A percentile compares a stretch with the other conserved stretches of the same genome.
Evolutionary conservation across 176 grass and related monocot species (phyloP).

Genomic region (Cenchrus fungigraminus): DNA sequence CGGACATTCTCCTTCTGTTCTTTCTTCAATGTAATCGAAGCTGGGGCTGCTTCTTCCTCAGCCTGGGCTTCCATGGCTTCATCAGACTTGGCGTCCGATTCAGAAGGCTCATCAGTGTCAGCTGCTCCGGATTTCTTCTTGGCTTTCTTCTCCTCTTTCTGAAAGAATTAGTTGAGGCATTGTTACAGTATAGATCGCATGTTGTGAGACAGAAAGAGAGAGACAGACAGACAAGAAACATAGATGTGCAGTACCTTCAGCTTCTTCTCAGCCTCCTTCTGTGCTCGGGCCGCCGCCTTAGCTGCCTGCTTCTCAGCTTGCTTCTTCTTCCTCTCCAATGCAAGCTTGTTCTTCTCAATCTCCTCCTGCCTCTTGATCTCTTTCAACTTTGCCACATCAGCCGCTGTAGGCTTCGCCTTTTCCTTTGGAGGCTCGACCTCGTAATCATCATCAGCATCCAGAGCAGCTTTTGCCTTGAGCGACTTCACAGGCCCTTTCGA

Average conservation of each 20-base stretch:
- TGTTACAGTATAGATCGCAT: background rate
- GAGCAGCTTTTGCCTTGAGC: constrained; percentile 51
- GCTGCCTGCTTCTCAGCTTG: constrained; percentile 81
- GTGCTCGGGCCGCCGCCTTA: constrained; percentile 71
- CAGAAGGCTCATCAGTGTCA: constrained; percentile 51
- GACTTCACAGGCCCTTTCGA: constrained; percentile 47
- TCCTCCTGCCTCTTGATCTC: constrained; percentile 93
- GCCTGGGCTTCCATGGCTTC: constrained; percentile 59
- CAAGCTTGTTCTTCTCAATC: constrained; percentile 84
- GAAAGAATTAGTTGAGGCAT: constrained; percentile 20
- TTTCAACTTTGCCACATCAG: constrained; percentile 76
- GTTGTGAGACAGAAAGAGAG: background rate
- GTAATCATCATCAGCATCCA: constrained; percentile 44
- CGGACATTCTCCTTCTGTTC: constrained; percentile 60
- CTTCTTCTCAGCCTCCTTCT: constrained; percentile 87
- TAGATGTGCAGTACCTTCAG: constrained; percentile 51
- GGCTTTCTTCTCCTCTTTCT: constrained; percentile 87
- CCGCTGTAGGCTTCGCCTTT: constrained; percentile 61
- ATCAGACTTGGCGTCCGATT: constrained; percentile 62
- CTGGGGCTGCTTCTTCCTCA: constrained; percentile 34
- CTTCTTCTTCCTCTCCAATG: constrained; percentile 92
- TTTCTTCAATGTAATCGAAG: constrained; percentile 48
- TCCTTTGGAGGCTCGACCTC: constrained; percentile 54
- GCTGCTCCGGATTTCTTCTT: constrained; percentile 66
- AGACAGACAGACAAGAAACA: background rate